Evolutionary conservation across 1,284 basidiomycete species (phyloP), one percentile per base, ranked within the genome.

Genomic region (Ceratobasidium sp.): DNA sequence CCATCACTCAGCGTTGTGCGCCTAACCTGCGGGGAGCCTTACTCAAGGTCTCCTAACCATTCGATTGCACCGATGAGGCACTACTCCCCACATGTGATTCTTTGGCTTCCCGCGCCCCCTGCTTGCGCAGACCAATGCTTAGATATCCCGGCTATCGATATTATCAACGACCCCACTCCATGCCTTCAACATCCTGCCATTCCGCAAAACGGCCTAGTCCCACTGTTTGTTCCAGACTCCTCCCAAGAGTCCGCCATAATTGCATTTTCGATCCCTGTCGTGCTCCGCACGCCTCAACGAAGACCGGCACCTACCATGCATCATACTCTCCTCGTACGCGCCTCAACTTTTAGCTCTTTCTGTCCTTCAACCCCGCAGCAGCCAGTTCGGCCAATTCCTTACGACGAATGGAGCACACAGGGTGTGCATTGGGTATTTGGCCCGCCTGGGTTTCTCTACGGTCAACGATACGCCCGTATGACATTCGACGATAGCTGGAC

Each of bases 241-340:
- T 65, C 73, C 14, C 46, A 7, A 33, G 59, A 41, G 2, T 65
- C 62, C 4, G 50, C 60, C 20, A 65, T 75, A 3, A 12, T 75
- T 20, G 73, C 48, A 3, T 55, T 75, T 23, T 75, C 62, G 20
- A 64, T 75, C 33, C 48, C 73, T 54, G 50, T 75, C 10, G 44
- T n/a, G 3, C 48, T 65, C 6, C 52, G 41, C 14, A 16, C 73
- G 3, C 16, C 33, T 18, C 33, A 23, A 33, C 12, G n/a, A n/a
- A 23, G 59, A 3, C 30, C 35, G 3, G 33, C 30, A 2, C 27
- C 38, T 2, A 44, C 23, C 33, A 41, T 75, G n/a, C 41, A 65
- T 18, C 73, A 75, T 35, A 75, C 73, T 10, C 60, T 75, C 35
- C 60, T 75, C 35, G 59, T 30, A 12, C 62, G 62, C 35, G 60